Percentiles rank a stretch among this genome's conserved stretches.
phyloP scores from a whole-genome alignment of 75 land plant genomes.

The Cryptomeria japonica region DNA sequence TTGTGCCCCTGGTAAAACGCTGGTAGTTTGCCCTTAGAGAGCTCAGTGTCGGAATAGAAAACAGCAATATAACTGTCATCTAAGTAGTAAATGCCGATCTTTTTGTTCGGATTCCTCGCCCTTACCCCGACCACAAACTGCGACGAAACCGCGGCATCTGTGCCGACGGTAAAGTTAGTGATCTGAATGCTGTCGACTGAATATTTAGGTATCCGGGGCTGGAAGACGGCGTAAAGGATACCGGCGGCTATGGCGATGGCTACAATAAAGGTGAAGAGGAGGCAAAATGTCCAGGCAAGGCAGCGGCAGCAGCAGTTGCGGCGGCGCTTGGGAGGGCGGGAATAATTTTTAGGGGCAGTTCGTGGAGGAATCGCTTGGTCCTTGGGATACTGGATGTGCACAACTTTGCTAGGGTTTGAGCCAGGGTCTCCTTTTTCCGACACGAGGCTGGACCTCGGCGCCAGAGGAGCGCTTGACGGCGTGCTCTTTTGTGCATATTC shows the following conservation, averaged over 20 bases:
- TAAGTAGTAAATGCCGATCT: constrained; percentile 84
- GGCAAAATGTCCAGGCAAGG: constrained; percentile 40
- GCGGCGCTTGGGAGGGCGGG: constrained; percentile 37
- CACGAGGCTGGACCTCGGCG: neutral
- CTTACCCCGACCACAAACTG: constrained; percentile 53
- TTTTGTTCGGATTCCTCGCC: constrained; percentile 76
- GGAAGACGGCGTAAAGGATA: constrained; percentile 43
- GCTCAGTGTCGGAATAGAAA: constrained; percentile 36
- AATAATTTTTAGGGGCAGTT: constrained; percentile 15
- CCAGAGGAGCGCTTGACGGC: constrained; percentile 20
- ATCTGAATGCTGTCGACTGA: constrained; percentile 50
- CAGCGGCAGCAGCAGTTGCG: constrained; percentile 36
- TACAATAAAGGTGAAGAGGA: constrained; percentile 31
- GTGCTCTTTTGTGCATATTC: neutral
- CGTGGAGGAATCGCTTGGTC: neutral
- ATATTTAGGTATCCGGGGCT: constrained; percentile 57
- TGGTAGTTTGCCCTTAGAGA: constrained; percentile 56
- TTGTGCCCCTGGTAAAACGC: constrained; percentile 82
- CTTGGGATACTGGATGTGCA: neutral
- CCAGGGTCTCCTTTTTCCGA: constrained; percentile 19
- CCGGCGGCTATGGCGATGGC: constrained; percentile 20
- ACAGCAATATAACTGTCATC: constrained; percentile 43
- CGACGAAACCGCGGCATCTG: constrained; percentile 35
- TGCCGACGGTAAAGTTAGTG: constrained; percentile 22
- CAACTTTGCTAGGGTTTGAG: neutral